Conservation (phyloP, 495 filamentous ascomycete species). For the Penicillium psychrofluorescens region DNA sequence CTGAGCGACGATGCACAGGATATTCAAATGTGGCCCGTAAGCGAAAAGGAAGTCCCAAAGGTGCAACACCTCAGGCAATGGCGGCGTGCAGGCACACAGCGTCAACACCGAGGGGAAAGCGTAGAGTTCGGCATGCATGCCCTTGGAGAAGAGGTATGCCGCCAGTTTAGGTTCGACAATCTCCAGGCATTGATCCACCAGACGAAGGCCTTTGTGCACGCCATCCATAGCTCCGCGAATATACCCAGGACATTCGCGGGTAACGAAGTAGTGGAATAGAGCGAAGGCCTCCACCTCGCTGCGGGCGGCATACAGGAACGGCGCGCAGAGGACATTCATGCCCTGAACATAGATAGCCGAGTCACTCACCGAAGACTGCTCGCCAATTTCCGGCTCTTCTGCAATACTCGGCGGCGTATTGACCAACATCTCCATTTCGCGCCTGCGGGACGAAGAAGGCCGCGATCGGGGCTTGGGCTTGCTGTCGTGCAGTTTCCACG, state of each 20-base stretch:
- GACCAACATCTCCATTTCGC: slow-evolving; percentile 31
- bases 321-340: slow-evolving; percentile 99
- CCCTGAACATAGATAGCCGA: slow-evolving; percentile 91
- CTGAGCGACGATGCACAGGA: slow-evolving; percentile 96
- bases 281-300: slow-evolving; percentile 93
- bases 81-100: slow-evolving; percentile 93
- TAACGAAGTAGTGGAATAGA: slow-evolving; percentile 83
- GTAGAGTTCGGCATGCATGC: slow-evolving; percentile 86
- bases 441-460: slow-evolving; percentile 29
- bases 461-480: slow-evolving; percentile 40
- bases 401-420: slow-evolving; percentile 37
- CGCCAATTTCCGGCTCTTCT: slow-evolving; percentile 26
- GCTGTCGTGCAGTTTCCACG: slow-evolving; percentile 85
- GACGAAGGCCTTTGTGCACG: slow-evolving; percentile 80
- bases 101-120: slow-evolving; percentile 97
- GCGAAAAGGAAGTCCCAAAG: slow-evolving; percentile 99
- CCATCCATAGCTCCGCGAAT: slow-evolving; percentile 95
- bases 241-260: slow-evolving; percentile 85
- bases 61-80: slow-evolving; percentile 83
- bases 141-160: slow-evolving; percentile 72
- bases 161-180: slow-evolving; percentile 89
- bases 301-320: slow-evolving; percentile 90
- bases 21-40: slow-evolving; percentile 89
- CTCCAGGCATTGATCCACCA: slow-evolving; percentile 85
- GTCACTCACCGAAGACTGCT: slow-evolving; percentile 36